Base-by-base conservation (phyloP, 805 yeast genomes). In the Ogataea nonfermentans region DNA sequence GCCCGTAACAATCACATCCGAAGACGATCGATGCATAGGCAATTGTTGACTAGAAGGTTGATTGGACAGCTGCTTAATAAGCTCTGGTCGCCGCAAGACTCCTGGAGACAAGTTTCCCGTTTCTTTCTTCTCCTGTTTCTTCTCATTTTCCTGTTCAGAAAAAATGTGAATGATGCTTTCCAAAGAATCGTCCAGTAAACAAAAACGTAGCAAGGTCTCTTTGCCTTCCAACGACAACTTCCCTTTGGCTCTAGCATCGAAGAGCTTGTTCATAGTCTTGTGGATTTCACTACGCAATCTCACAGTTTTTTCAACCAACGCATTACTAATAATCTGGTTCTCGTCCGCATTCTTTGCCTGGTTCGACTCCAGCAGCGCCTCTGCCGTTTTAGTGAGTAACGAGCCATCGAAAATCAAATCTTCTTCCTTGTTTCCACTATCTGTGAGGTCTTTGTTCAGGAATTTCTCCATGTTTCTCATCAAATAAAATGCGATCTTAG, bases 401-500 rank as follows among this genome's bases (percentile, higher is more conserved):
- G 88, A 74, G 5, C 91, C 93, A 62, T 84, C 91, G 57, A 80
- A 82, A 59, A 84, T 71, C 34, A 84, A 66, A 47, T 84, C 91
- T 56, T 74, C 84, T 24, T 63, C 62, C 24, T 49, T 50, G 22
- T 47, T 41, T 10, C 45, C 47, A 26, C 49, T 45, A 20, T 43
- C 46, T 28, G 53, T 48, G 16, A 48, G 46, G 30, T 57, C 62
- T 32, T 55, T 53, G 47, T 63, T 68, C 49, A 74, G 57, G 17
- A 64, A 63, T 24, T 57, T 61, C 50, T 75, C 79, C 76, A 76
- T 71, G 52, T 76, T 76, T 47, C 73, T 67, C 81, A 76, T 76
- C 40, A 76, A 58, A 49, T 74, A 74, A 35, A 74, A 71, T 0
- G 80, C 81, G 32, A 76, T 70, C 54, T 76, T 67, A 22, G 76